These are phyloP conservation scores for Eutypa lata DNA, from an alignment of 2,329 filamentous ascomycete genomes.

Conservation along the genomic window DNA sequence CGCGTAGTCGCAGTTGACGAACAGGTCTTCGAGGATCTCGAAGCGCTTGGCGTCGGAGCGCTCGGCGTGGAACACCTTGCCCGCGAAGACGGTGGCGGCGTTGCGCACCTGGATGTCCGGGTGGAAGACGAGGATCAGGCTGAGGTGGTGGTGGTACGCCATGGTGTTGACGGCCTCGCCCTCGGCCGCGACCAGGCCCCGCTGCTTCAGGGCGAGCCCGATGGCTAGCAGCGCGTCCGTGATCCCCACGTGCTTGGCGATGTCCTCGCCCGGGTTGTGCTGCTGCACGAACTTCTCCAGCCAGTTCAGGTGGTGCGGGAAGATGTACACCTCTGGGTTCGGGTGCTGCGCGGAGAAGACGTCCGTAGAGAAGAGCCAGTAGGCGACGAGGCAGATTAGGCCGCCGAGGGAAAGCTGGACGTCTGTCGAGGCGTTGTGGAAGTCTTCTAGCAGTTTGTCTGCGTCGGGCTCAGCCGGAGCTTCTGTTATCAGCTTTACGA, in stretches of 20 bases:
- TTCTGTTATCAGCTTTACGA: constrained; percentile 44
- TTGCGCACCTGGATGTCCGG: constrained; percentile 52
- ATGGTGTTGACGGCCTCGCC: constrained; percentile 44
- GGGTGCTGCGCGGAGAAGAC: constrained; percentile 57
- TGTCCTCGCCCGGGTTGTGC: constrained; percentile 45
- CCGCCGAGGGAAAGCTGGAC: constrained; percentile 59
- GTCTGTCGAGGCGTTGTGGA: constrained; percentile 41
- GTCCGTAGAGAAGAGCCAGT: constrained; percentile 60
- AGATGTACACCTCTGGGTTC: constrained; percentile 52
- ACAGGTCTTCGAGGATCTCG: constrained; percentile 60
- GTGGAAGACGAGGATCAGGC: constrained; percentile 56
- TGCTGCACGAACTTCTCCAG: constrained; percentile 52
- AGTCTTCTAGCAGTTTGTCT: constrained; percentile 35
- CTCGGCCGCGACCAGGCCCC: constrained; percentile 37
- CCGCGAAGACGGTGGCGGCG: constrained; percentile 51
- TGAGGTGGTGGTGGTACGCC: constrained; percentile 58
- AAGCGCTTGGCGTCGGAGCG: constrained; percentile 58
- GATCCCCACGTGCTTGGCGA: constrained; percentile 49
- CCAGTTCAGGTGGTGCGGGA: constrained; percentile 57
- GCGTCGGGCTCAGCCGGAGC: constrained; percentile 36
- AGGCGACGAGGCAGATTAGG: constrained; percentile 56
- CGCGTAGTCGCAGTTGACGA: constrained; percentile 64
- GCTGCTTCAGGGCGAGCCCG: constrained; percentile 56
- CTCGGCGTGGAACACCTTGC: constrained; percentile 48
- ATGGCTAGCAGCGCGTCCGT: constrained; percentile 59